Conservation (phyloP, 1,284 basidiomycete genomes). For the Moesziomyces sp. region DNA sequence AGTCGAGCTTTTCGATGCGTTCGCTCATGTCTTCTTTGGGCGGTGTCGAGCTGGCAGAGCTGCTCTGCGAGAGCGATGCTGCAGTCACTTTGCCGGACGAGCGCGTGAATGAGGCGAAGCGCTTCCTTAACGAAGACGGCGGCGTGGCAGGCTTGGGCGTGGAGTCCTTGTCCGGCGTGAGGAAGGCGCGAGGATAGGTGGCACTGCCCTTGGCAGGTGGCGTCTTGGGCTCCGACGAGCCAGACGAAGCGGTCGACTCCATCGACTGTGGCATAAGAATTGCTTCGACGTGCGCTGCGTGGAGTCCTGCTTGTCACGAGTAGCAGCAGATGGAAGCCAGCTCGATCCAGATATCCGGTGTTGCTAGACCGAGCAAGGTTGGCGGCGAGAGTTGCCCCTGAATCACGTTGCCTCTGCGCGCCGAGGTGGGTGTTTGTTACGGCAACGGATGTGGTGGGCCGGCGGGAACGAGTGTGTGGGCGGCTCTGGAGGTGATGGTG, state of each 20-base stretch:
- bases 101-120: conserved; percentile 38
- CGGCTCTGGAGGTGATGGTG: neutral
- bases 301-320: too few relatives aligned
- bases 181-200: conserved; percentile 16
- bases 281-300: too few relatives aligned
- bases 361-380: too few relatives aligned
- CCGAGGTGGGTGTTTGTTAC: too few relatives aligned
- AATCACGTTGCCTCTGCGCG: too few relatives aligned
- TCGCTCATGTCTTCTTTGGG: conserved; percentile 11
- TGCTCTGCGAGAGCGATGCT: conserved; percentile 6
- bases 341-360: too few relatives aligned
- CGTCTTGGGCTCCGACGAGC: conserved; percentile 29
- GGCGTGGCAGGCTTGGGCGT: conserved; percentile 6
- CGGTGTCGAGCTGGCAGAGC: conserved; percentile 7
- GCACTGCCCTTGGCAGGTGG: conserved; percentile 37
- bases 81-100: conserved; percentile 26
- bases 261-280: conserved; percentile 29
- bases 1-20: conserved; percentile 22
- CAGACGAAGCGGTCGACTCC: conserved; percentile 24
- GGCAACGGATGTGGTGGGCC: too few relatives aligned
- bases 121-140: conserved; percentile 18
- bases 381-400: too few relatives aligned
- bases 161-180: conserved; percentile 14
- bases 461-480: too few relatives aligned
- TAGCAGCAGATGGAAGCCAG: too few relatives aligned